These are phyloP conservation scores for Paragyromitra xinjiangensis DNA, from an alignment of 495 filamentous ascomycete genomes.

Conservation along the genomic window DNA sequence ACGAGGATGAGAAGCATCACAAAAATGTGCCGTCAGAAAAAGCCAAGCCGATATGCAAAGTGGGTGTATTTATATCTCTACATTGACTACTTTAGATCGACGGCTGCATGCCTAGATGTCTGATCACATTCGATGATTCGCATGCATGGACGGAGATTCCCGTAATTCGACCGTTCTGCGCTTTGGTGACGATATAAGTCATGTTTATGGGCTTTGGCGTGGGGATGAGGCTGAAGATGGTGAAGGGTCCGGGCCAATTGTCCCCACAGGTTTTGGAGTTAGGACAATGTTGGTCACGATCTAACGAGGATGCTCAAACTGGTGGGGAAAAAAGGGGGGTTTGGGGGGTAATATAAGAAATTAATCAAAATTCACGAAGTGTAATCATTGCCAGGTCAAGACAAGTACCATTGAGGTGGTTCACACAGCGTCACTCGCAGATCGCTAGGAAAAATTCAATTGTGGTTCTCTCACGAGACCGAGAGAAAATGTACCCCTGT, in stretches of 20 bases:
- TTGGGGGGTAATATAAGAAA: background rate
- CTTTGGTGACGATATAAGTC: conserved; percentile 23
- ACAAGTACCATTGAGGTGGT: background rate
- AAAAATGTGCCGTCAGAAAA: conserved; percentile 8
- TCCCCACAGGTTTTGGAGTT: background rate
- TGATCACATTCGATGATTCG: conserved; percentile 40
- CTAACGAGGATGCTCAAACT: background rate
- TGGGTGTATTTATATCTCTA: conserved; percentile 38
- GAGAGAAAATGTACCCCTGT: background rate
- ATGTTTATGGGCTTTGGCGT: conserved; percentile 6
- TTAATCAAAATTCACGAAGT: background rate
- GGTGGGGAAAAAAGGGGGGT: background rate
- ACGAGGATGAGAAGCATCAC: background rate
- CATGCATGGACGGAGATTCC: conserved; percentile 43
- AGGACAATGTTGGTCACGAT: background rate
- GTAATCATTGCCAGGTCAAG: conserved; percentile 7
- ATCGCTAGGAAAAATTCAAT: background rate
- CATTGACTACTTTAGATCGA: conserved; percentile 30
- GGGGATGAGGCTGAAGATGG: conserved; percentile 1
- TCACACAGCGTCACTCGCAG: conserved; percentile 45
- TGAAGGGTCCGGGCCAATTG: conserved; percentile 3
- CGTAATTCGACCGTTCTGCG: conserved; percentile 4
- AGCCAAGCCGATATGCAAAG: conserved; percentile 11
- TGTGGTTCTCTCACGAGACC: conserved; percentile 3
- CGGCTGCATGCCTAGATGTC: conserved; percentile 18